Evolutionary conservation across 2,329 filamentous ascomycete species (phyloP), one percentile per base, ranked within the genome.

Genomic region (Xylariales sp.): DNA sequence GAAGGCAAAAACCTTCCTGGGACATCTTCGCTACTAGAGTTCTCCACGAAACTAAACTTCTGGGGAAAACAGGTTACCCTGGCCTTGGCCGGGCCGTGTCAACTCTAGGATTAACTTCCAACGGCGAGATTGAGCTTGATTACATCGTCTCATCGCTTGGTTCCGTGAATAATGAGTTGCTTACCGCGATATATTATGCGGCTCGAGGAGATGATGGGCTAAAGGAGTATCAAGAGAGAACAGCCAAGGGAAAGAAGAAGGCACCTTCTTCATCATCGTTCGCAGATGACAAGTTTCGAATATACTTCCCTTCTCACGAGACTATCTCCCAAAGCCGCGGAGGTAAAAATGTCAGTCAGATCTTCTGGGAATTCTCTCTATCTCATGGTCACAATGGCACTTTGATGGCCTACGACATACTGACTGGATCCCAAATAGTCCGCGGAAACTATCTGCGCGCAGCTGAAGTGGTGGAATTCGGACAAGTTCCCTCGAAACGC

Each of bases 381-480:
- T n/a, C n/a, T n/a, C n/a, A n/a, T n/a, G n/a, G n/a, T n/a, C n/a
- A n/a, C n/a, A n/a, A n/a, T 14, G 6, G 15, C 19, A 14, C 19
- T 19, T n/a, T 23, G 24, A 38, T 38, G 18, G 21, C 11, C 14
- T 7, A 20, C 5, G 24, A 30, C 18, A 16, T 15, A 14, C 6
- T 35, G 6, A 33, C 28, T 2, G 38, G 8, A 14, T 17, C 18
- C 23, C 5, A 6, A 21, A 27, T 46, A 83, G 78, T 65, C 67
- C 28, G 93, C 79, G 16, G 91, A 91, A 7, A 95, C 90, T 1
- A 89, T 97, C 42, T 95, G 85, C 53, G 74, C 93, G 42, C 76
- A 83, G 43, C 65, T 73, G 7, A 81, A 78, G 44, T 89, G 82
- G 80, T 97, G 84, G 73, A 69, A 81, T 29, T 65, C 73, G 1